Evolutionary conservation across 2,329 filamentous ascomycete species (phyloP).

Genomic region (Diaporthe batatas): DNA sequence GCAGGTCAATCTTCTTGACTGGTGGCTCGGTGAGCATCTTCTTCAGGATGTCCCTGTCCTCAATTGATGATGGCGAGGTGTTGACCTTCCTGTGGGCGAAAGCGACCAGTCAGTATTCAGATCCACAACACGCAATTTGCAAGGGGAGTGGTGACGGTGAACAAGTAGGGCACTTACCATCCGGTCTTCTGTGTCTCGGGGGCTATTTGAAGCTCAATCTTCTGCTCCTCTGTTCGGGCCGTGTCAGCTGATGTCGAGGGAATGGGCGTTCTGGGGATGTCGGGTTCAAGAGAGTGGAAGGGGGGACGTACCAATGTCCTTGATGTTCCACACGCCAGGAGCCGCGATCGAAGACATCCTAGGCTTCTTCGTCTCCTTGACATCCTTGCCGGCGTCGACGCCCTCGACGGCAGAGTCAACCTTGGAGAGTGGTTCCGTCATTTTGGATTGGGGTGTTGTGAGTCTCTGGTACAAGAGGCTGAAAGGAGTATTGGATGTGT

Average conservation of each 20-base stretch:
- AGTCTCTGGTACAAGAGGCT: constrained; percentile 45
- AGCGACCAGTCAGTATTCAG: not conserved
- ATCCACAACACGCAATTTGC: no score
- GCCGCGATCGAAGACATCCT: constrained; percentile 80
- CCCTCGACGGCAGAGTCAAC: constrained; percentile 93
- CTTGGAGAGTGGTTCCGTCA: constrained; percentile 78
- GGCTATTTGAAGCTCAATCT: constrained; percentile 78
- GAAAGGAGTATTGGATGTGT: not conserved
- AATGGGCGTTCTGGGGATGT: constrained; percentile 13
- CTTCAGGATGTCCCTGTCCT: constrained; percentile 88
- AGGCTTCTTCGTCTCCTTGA: constrained; percentile 74
- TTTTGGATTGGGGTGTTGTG: constrained; percentile 47
- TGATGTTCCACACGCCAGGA: constrained; percentile 84
- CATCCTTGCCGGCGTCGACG: constrained; percentile 75
- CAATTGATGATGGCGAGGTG: constrained; percentile 80
- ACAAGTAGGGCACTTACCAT: constrained; percentile 73
- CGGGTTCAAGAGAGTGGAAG: constrained; percentile 2
- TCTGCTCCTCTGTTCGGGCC: constrained; percentile 75
- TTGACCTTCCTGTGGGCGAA: constrained; percentile 84
- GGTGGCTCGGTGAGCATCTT: constrained; percentile 83
- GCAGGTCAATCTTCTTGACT: constrained; percentile 93
- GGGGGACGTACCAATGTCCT: constrained; percentile 81
- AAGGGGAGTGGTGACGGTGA: not conserved
- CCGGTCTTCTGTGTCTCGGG: constrained; percentile 88
- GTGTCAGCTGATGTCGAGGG: constrained; percentile 26